Base-by-base conservation (phyloP, 352 stramenopile species). In the Phytophthora lateralis region DNA sequence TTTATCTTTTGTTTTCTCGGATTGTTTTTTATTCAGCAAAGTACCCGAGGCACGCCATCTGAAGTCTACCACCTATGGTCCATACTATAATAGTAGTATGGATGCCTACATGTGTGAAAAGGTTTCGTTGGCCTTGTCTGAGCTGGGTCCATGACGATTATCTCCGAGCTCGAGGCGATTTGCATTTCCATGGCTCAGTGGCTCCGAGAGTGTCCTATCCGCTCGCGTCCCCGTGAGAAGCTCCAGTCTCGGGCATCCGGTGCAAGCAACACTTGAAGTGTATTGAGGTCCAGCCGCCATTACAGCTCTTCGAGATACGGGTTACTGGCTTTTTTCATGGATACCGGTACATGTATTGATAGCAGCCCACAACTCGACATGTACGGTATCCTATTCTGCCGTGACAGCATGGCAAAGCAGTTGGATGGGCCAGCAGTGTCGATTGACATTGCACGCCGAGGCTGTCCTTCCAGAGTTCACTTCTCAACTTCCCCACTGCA, bases 401-500 rank as follows among this genome's bases (percentile, higher is more conserved):
- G n/a, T n/a, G n/a, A n/a, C n/a, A n/a, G n/a, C 20, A 46, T 51
- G 14, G 30, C 35, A 42, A 17, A 59, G 12, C 24, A 29, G 51
- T 48, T 66, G 58, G 43, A 66, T 66, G 44, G 58, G 49, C 32
- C 41, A 60, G 6, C 32, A 34, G 24, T 17, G 37, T 26, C 39
- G 30, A 54, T 65, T 49, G 41, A 59, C 57, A 52, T 52, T 42
- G 15, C 21, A 18, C 18, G 26, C 15, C 2, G 10, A 43, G 48
- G 30, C 47, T 59, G 47, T 47, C 48, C 56, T 44, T 35, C 32
- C 20, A 43, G 10, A 27, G 8, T 37, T 61, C 59, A 61, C 50
- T 66, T 61, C 21, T 55, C 59, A 66, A 66, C 18, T 66, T 55
- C 18, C 43, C 15, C 41, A 61, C 59, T 66, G 59, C 42, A 12